phyloP scores from a whole-genome alignment of 768 basidiomycete species.

The Basidioascus undulatus region DNA sequence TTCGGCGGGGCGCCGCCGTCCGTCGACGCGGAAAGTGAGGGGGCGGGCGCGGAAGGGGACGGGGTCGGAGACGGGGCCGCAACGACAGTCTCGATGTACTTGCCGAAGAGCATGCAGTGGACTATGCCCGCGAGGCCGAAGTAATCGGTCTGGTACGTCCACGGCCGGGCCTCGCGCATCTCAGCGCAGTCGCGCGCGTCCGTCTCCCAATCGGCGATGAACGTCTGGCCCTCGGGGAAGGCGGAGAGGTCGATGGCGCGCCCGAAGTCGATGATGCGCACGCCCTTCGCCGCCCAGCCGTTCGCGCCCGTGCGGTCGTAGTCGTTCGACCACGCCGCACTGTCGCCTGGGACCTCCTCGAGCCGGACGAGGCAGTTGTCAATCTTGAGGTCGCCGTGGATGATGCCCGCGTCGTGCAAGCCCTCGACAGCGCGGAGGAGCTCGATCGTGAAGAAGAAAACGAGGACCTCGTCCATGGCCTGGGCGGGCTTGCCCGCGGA shows the following conservation, averaged over 20 bases:
- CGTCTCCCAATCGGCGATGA: slow-evolving; percentile 63
- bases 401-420: slow-evolving; percentile 59
- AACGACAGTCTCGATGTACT: slow-evolving; percentile 58
- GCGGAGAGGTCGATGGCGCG: slow-evolving; percentile 64
- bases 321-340: slow-evolving; percentile 40
- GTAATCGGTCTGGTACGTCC: slow-evolving; percentile 93
- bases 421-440: slow-evolving; percentile 58
- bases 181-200: slow-evolving; percentile 85
- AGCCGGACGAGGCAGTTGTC: slow-evolving; percentile 93
- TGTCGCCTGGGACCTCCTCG: slow-evolving; percentile 49
- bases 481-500: slow-evolving; percentile 32
- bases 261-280: slow-evolving; percentile 94
- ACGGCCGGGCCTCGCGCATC: slow-evolving; percentile 53
- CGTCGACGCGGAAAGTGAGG: slow-evolving; percentile 18
- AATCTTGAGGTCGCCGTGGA: slow-evolving; percentile 96
- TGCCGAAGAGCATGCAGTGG: slow-evolving; percentile 89
- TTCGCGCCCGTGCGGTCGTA: slow-evolving; percentile 56
- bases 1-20: slow-evolving; percentile 10
- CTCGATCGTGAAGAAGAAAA: slow-evolving; percentile 86
- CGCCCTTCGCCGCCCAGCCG: slow-evolving; percentile 70
- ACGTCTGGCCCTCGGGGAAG: slow-evolving; percentile 57
- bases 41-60: too few species aligned
- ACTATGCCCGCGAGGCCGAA: slow-evolving; percentile 83
- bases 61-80: too few species aligned
- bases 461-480: slow-evolving; percentile 66